Evolutionary conservation across 495 filamentous ascomycete species (phyloP).

Genomic region (Neurospora hispaniola): DNA sequence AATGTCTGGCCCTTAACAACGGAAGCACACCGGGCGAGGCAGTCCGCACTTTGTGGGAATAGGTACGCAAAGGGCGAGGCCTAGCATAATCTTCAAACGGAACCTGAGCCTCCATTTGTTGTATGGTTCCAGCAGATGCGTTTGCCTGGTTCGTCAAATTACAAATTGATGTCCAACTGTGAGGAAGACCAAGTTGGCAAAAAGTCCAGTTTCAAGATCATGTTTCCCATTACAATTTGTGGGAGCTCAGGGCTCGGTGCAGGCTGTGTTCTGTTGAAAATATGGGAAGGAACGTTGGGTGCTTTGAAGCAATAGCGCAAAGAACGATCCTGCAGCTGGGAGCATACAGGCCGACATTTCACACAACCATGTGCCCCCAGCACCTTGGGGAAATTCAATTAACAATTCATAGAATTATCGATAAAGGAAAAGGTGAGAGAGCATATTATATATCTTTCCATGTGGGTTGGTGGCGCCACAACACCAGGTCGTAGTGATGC

Average conservation of each 20-base stretch:
- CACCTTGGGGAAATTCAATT: background rate
- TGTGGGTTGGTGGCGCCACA: background rate
- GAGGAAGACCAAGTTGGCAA: background rate
- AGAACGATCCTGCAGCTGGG: background rate
- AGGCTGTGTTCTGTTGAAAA: background rate
- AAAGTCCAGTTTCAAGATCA: background rate
- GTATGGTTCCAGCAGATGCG: background rate
- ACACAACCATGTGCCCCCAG: background rate
- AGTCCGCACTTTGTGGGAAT: background rate
- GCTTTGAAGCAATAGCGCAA: background rate
- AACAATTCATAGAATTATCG: background rate
- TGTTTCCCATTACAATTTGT: background rate
- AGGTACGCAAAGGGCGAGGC: background rate
- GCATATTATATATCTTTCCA: background rate
- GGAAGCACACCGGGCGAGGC: background rate
- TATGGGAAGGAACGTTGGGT: background rate
- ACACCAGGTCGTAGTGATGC: background rate
- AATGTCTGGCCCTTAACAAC: background rate
- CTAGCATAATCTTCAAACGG: background rate
- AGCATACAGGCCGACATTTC: background rate
- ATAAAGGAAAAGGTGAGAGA: background rate
- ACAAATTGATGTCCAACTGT: background rate
- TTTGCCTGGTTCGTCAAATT: background rate
- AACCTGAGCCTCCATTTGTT: background rate
- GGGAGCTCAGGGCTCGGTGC: background rate